phyloP scores from a whole-genome alignment of 176 grass and related monocot species.

The Melocanna baccifera region DNA sequence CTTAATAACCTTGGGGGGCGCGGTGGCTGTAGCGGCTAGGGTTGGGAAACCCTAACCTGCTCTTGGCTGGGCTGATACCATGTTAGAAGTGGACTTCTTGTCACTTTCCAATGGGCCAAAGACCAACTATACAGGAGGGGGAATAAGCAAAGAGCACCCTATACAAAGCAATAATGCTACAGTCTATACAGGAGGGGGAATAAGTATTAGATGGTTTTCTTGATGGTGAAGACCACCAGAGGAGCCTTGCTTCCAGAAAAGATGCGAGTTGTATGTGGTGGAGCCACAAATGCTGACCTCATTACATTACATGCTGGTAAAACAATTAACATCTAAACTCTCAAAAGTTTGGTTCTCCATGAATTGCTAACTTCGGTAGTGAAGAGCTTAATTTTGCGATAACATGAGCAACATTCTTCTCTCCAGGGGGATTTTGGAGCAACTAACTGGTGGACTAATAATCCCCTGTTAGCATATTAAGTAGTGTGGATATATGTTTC shows the following conservation, averaged over 20 bases:
- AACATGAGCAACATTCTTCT: not conserved
- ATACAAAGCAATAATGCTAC: too few relatives aligned
- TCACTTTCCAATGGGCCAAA: too few relatives aligned
- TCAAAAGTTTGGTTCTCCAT: not conserved
- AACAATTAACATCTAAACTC: not conserved
- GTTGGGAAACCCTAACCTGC: too few relatives aligned
- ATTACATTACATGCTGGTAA: not conserved
- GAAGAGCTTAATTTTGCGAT: not conserved
- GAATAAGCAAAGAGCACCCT: too few relatives aligned
- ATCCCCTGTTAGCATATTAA: not conserved
- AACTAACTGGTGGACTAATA: not conserved
- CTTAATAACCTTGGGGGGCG: too few relatives aligned
- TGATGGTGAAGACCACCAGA: not conserved
- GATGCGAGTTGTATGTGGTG: not conserved
- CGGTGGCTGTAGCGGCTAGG: too few relatives aligned
- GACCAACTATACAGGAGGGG: too few relatives aligned
- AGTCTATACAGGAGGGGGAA: too few relatives aligned
- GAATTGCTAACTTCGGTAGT: not conserved
- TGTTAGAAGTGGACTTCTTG: too few relatives aligned
- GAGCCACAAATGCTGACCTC: not conserved
- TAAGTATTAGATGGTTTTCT: not conserved
- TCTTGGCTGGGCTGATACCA: too few relatives aligned
- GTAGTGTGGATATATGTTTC: not conserved
- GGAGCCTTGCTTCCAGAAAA: not conserved
- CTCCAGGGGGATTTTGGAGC: not conserved